A percentile compares a stretch with the other conserved stretches of the same genome.
Evolutionary conservation across 2,329 filamentous ascomycete genomes (phyloP).

Genomic region (Coniochaeta pulveracea): DNA sequence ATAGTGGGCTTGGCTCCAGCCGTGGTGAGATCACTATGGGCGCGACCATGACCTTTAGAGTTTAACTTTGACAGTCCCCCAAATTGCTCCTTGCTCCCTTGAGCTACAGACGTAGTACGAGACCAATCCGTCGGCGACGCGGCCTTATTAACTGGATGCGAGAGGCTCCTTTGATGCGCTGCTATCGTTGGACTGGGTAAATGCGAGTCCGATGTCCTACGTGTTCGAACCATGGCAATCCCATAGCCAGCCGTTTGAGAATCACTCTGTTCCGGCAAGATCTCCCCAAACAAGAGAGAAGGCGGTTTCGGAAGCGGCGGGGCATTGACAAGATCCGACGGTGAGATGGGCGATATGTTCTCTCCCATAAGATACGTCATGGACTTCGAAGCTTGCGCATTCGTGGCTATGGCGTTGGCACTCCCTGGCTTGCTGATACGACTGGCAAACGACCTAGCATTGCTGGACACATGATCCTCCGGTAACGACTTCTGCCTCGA

Average conservation of each 20-base stretch:
- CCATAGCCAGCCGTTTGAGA: slow-evolving; percentile 45
- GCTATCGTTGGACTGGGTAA: slow-evolving; percentile 34
- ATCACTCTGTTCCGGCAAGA: slow-evolving; percentile 48
- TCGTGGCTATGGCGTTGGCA: slow-evolving; percentile 14
- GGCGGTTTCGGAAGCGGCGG: slow-evolving; percentile 24
- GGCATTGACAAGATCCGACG: slow-evolving; percentile 15
- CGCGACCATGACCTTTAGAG: slow-evolving; percentile 25
- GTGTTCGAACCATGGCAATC: slow-evolving; percentile 39
- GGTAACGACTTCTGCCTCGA: slow-evolving; percentile 35
- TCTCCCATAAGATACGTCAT: slow-evolving; percentile 27
- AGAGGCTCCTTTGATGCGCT: slow-evolving; percentile 40
- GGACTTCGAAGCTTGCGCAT: slow-evolving; percentile 28
- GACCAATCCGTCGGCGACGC: slow-evolving; percentile 60
- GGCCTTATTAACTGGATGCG: slow-evolving; percentile 45
- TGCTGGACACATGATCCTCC: slow-evolving; percentile 41
- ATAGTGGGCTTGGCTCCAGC: slow-evolving; percentile 13
- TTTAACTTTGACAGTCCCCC: slow-evolving; percentile 16
- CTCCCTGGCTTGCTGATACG: slow-evolving; percentile 42
- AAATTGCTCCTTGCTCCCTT: slow-evolving; percentile 11
- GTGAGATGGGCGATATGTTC: no score
- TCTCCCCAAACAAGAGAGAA: slow-evolving; percentile 64
- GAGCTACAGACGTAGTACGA: slow-evolving; percentile 21
- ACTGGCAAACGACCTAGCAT: slow-evolving; percentile 47
- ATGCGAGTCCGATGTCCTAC: slow-evolving; percentile 64
- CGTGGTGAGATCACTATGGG: slow-evolving; percentile 47